Evolutionary conservation across 768 basidiomycete genomes (phyloP).

Genomic region (Hygrophoropsis aurantiaca): DNA sequence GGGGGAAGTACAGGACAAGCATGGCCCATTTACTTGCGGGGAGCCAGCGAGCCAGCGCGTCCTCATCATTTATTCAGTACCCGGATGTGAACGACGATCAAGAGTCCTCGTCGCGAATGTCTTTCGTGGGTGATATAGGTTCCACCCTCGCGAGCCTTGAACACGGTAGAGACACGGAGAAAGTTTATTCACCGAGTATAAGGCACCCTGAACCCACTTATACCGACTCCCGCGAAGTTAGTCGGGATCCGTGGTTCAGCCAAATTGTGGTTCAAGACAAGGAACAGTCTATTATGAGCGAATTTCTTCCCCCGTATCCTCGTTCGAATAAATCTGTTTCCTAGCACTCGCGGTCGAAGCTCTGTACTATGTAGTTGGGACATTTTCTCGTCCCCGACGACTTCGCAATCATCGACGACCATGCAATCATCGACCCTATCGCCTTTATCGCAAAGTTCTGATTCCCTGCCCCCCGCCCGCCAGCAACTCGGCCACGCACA

Average conservation of each 20-base stretch:
- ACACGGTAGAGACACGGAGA: not conserved
- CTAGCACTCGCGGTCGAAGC: too few relatives aligned
- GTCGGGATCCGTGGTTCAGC: not conserved
- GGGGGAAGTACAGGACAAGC: not conserved
- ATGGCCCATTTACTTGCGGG: not conserved
- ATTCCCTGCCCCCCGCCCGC: too few relatives aligned
- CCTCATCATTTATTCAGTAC: constrained; percentile 6
- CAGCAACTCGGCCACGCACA: too few relatives aligned
- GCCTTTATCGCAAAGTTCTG: too few relatives aligned
- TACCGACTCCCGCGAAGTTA: not conserved
- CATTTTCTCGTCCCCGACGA: too few relatives aligned
- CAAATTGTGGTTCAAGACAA: not conserved
- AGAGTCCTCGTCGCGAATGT: not conserved
- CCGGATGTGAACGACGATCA: not conserved
- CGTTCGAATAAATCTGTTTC: not conserved
- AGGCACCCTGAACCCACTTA: not conserved
- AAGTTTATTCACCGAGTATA: constrained; percentile 1
- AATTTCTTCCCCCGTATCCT: constrained; percentile 4
- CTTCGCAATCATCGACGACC: too few relatives aligned
- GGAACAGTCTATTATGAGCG: not conserved
- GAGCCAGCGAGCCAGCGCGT: not conserved
- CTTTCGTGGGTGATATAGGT: not conserved
- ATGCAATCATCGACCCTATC: too few relatives aligned
- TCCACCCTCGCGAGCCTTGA: constrained; percentile 1
- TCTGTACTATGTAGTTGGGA: too few relatives aligned